Percentiles rank a stretch among this genome's conserved stretches.
These are phyloP conservation scores for Eucalyptus lansdowneana DNA, from an alignment of 345 rosid genomes.

Conservation along the genomic window DNA sequence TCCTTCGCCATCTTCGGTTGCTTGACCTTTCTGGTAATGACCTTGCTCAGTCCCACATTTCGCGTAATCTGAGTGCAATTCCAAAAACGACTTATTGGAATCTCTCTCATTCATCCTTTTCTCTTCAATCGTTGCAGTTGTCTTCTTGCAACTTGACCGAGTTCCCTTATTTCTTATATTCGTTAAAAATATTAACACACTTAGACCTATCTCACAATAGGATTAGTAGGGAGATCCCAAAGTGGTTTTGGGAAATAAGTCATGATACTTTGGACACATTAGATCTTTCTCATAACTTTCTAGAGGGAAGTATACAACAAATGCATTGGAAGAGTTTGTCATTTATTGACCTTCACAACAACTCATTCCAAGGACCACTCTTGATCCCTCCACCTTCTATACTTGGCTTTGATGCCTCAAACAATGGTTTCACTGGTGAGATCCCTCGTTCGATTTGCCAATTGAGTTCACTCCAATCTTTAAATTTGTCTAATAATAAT, in stretches of 20 bases:
- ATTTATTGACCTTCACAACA: background rate
- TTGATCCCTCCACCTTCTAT: too few relatives aligned
- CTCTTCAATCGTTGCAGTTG: background rate
- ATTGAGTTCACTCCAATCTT: too few relatives aligned
- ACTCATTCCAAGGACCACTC: background rate
- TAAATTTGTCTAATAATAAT: too few relatives aligned
- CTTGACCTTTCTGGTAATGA: too few relatives aligned
- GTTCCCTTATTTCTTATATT: background rate
- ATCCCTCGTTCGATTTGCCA: too few relatives aligned
- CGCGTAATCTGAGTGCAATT: too few relatives aligned
- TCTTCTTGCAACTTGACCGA: background rate
- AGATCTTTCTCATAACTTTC: background rate
- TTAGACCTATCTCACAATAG: background rate
- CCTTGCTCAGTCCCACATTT: too few relatives aligned
- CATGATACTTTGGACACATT: background rate
- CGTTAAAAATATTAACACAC: background rate
- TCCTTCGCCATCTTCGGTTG: too few relatives aligned
- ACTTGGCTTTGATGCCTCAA: too few relatives aligned
- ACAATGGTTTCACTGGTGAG: too few relatives aligned
- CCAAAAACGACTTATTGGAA: too few relatives aligned
- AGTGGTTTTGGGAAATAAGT: background rate
- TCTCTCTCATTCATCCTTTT: background rate
- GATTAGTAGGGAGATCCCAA: slow-evolving; percentile 3
- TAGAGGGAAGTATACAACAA: background rate
- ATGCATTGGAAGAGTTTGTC: background rate